Conservation (phyloP, 768 basidiomycete species). For the Amanita pallidorosea region DNA sequence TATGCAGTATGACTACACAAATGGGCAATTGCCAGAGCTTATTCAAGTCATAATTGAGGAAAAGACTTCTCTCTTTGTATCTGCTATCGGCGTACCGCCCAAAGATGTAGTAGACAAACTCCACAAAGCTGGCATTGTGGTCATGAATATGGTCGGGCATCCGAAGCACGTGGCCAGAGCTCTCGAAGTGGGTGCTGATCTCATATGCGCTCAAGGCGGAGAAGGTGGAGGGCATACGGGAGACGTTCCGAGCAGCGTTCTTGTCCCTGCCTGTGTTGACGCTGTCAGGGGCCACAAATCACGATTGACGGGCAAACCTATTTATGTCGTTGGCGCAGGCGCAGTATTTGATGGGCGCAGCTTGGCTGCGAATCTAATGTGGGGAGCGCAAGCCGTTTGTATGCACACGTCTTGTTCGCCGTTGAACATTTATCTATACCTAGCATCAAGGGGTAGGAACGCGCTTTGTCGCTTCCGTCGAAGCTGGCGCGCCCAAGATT, state of each 20-base stretch:
- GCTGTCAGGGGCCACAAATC: slow-evolving; percentile 66
- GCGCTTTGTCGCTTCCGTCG: slow-evolving; percentile 74
- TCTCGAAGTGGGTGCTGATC: slow-evolving; percentile 74
- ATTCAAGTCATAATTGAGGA: slow-evolving; percentile 91
- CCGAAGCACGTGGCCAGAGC: slow-evolving; percentile 82
- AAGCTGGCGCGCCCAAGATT: slow-evolving; percentile 72
- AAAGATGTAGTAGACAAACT: slow-evolving; percentile 68
- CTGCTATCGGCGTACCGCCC: slow-evolving; percentile 83
- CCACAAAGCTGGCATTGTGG: slow-evolving; percentile 73
- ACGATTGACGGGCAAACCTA: slow-evolving; percentile 70
- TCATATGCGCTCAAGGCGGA: slow-evolving; percentile 91
- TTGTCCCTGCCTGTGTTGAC: slow-evolving; percentile 89
- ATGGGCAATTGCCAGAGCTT: slow-evolving; percentile 73
- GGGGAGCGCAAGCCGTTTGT: slow-evolving; percentile 85
- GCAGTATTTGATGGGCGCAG: slow-evolving; percentile 86
- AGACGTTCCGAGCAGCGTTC: slow-evolving; percentile 69
- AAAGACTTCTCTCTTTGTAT: slow-evolving; percentile 82
- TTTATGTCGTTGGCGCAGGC: slow-evolving; percentile 87
- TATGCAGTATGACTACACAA: slow-evolving; percentile 75
- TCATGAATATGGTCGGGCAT: slow-evolving; percentile 98
- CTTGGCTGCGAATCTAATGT: slow-evolving; percentile 78
- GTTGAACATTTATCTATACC: background rate
- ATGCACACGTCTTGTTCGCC: slow-evolving; percentile 23
- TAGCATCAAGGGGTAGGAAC: slow-evolving; percentile 58
- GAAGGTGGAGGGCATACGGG: slow-evolving; percentile 91